Conservation (phyloP, 2,329 filamentous ascomycete species). For the Corinectria fuckeliana region DNA sequence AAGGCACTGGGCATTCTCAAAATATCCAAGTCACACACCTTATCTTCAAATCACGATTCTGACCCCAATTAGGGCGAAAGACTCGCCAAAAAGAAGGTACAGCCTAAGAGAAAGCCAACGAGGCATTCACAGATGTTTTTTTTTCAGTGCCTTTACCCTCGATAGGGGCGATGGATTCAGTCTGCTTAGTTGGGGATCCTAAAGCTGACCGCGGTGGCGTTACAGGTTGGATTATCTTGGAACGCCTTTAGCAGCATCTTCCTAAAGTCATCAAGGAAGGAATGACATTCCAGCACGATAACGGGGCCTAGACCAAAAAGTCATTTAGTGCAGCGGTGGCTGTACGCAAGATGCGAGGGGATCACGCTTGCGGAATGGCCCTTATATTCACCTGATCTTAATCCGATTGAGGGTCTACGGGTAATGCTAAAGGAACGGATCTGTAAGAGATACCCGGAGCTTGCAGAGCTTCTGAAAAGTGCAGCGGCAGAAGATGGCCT, state of each 20-base stretch:
- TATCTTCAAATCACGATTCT: background rate
- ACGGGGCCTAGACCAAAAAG: background rate
- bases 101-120: background rate
- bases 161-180: background rate
- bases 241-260: background rate
- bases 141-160: background rate
- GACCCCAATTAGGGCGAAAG: background rate
- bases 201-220: background rate
- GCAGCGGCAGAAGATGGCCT: too few relatives aligned
- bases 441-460: background rate
- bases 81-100: background rate
- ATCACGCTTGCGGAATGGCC: constrained; percentile 4
- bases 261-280: background rate
- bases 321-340: background rate
- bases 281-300: background rate
- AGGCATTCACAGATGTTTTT: background rate
- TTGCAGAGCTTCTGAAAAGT: background rate
- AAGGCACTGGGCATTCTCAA: background rate
- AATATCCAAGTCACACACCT: background rate
- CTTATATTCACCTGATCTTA: constrained; percentile 11
- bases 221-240: background rate
- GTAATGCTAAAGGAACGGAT: constrained; percentile 1
- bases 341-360: background rate
- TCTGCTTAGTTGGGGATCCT: background rate
- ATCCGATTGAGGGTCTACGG: constrained; percentile 12